Conservation (phyloP, 2,329 filamentous ascomycete species). For the Ascochyta rabiei region DNA sequence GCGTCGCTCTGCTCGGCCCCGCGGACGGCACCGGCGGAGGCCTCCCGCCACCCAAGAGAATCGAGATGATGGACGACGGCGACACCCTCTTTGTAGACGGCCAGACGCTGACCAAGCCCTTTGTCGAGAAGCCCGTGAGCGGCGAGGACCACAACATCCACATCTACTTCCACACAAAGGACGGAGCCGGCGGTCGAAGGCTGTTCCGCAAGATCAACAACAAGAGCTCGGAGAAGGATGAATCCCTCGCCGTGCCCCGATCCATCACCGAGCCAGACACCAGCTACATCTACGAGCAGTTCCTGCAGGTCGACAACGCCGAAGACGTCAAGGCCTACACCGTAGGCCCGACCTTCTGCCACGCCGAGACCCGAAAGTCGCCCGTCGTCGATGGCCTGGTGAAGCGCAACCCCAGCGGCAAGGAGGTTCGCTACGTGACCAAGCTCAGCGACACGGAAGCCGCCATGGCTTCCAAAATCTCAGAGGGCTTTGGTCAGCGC, state of each 20-base stretch:
- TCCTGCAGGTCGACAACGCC: constrained; percentile 93
- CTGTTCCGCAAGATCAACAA: constrained; percentile 98
- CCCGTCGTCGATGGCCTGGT: constrained; percentile 97
- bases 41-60: constrained; percentile 63
- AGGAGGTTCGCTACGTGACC: constrained; percentile 95
- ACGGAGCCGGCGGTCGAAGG: constrained; percentile 86
- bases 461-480: constrained; percentile 86
- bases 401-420: constrained; percentile 93
- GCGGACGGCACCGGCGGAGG: constrained; percentile 70
- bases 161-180: constrained; percentile 90
- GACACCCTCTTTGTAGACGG: constrained; percentile 91
- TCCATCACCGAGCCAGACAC: constrained; percentile 79
- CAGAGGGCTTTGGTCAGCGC: constrained; percentile 87
- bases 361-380: constrained; percentile 95
- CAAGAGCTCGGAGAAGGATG: constrained; percentile 95
- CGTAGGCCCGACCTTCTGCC: constrained; percentile 89
- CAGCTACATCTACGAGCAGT: constrained; percentile 97
- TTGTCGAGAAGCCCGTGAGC: constrained; percentile 98
- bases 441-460: constrained; percentile 80
- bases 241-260: constrained; percentile 75
- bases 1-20: constrained; percentile 73
- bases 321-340: constrained; percentile 99
- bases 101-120: constrained; percentile 81
- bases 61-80: constrained; percentile 87
- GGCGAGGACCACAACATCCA: constrained; percentile 99